Percentiles rank a stretch among this genome's conserved stretches.
These are phyloP conservation scores for Pythium insidiosum DNA, from an alignment of 352 stramenopile genomes.

Conservation along the genomic window DNA sequence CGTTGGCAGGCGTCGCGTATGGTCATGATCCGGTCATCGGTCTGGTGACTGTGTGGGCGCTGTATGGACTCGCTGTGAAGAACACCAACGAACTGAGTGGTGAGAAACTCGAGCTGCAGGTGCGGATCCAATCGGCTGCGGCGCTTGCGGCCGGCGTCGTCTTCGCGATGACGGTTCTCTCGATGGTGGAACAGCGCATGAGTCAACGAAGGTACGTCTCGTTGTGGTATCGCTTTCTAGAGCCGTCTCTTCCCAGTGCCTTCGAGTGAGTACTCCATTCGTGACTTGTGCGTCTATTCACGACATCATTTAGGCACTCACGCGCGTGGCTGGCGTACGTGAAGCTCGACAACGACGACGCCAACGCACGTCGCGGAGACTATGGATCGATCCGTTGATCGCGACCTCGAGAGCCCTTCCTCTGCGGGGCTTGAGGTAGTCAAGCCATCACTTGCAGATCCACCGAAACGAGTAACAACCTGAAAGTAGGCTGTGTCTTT, in stretches of 20 bases:
- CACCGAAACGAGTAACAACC: too few species aligned
- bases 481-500: too few species aligned
- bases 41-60: constrained; percentile 37
- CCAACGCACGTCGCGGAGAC: constrained; percentile 1
- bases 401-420: too few species aligned
- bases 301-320: constrained; percentile 17
- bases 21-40: constrained; percentile 47
- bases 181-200: constrained; percentile 2
- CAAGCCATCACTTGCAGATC: too few species aligned
- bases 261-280: constrained; percentile 7
- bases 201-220: constrained; percentile 10
- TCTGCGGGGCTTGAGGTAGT: too few species aligned
- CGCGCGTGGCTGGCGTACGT: constrained; percentile 11
- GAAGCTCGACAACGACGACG: constrained; percentile 9
- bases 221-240: background rate
- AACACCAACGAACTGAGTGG: constrained; percentile 14
- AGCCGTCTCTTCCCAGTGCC: background rate
- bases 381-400: constrained; percentile 3
- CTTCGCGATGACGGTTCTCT: constrained; percentile 5
- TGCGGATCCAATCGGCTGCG: constrained; percentile 31
- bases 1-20: constrained; percentile 33
- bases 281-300: background rate
- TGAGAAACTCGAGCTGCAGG: constrained; percentile 16
- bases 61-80: constrained; percentile 41
- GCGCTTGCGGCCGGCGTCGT: constrained; percentile 21